Percentiles rank a stretch among this genome's conserved stretches.
phyloP scores from a whole-genome alignment of 2,329 filamentous ascomycete species.

The Domatiomyces catenatus region DNA sequence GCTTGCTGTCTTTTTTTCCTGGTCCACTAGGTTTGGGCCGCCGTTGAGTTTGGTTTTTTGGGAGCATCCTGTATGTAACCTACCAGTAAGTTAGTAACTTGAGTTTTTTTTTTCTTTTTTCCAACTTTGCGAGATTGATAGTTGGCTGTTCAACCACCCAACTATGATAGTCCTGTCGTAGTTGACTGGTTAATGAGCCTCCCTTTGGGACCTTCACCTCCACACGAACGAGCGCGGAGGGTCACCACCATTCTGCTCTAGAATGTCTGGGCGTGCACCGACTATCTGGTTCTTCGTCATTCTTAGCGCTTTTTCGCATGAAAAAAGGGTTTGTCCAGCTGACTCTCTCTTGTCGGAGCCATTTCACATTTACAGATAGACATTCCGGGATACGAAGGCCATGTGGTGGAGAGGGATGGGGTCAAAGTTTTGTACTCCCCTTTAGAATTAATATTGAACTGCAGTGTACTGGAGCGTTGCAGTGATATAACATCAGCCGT shows the following conservation, averaged over 20 bases:
- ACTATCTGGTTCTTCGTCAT: conserved; percentile 7
- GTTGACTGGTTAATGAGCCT: neutral
- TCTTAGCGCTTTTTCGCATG: neutral
- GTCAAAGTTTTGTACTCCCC: neutral
- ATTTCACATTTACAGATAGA: too few relatives aligned
- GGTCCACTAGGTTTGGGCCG: neutral
- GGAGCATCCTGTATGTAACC: neutral
- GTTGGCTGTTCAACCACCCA: neutral
- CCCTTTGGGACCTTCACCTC: neutral
- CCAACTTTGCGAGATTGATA: neutral
- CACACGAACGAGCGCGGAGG: neutral
- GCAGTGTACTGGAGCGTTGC: too few relatives aligned
- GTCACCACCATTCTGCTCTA: neutral
- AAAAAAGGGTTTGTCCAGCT: neutral
- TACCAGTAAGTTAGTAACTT: neutral
- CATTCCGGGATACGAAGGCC: too few relatives aligned
- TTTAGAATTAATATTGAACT: neutral
- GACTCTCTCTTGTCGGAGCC: neutral
- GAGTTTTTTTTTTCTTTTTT: neutral
- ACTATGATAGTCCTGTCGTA: neutral
- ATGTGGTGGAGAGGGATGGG: too few relatives aligned
- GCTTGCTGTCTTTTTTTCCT: neutral
- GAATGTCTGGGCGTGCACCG: conserved; percentile 2
- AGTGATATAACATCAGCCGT: too few relatives aligned
- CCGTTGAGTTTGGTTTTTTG: neutral